phyloP scores from a whole-genome alignment of 805 yeast species.

The Lipomyces yamadae region DNA sequence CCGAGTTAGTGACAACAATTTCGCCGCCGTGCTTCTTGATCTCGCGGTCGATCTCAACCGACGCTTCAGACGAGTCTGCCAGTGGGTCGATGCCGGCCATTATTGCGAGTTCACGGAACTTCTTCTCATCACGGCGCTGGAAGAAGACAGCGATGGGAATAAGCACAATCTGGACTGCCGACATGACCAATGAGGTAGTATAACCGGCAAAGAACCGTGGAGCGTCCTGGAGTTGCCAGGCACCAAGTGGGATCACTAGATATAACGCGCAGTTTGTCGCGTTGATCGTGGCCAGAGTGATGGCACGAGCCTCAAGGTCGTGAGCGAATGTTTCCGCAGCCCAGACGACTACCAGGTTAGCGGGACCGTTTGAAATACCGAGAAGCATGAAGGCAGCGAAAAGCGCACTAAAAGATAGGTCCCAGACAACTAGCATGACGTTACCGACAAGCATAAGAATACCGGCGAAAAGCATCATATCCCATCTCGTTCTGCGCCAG shows the following conservation, averaged over 20 bases:
- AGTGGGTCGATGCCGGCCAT: not conserved
- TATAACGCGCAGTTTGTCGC: conserved; percentile 59
- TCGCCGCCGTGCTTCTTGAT: conserved; percentile 5
- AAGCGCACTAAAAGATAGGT: conserved; percentile 57
- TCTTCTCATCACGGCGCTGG: conserved; percentile 53
- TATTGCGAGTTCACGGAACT: not conserved
- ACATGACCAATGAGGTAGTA: conserved; percentile 38
- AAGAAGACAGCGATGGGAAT: conserved; percentile 52
- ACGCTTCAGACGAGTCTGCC: not conserved
- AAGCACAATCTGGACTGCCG: conserved; percentile 35
- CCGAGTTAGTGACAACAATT: not conserved
- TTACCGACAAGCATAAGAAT: conserved; percentile 59
- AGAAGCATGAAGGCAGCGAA: conserved; percentile 65
- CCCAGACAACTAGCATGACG: conserved; percentile 59
- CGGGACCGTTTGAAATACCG: conserved; percentile 65
- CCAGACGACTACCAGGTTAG: conserved; percentile 63
- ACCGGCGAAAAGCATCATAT: conserved; percentile 59
- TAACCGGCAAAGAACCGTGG: conserved; percentile 43
- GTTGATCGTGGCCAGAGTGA: conserved; percentile 58
- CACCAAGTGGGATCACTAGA: conserved; percentile 58
- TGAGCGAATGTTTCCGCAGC: conserved; percentile 61
- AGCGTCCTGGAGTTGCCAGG: conserved; percentile 47
- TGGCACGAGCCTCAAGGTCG: conserved; percentile 59
- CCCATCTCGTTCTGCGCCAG: conserved; percentile 58
- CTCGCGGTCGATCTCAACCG: not conserved